Conservation (phyloP, 768 basidiomycete genomes). For the Suillus hirtellus region DNA sequence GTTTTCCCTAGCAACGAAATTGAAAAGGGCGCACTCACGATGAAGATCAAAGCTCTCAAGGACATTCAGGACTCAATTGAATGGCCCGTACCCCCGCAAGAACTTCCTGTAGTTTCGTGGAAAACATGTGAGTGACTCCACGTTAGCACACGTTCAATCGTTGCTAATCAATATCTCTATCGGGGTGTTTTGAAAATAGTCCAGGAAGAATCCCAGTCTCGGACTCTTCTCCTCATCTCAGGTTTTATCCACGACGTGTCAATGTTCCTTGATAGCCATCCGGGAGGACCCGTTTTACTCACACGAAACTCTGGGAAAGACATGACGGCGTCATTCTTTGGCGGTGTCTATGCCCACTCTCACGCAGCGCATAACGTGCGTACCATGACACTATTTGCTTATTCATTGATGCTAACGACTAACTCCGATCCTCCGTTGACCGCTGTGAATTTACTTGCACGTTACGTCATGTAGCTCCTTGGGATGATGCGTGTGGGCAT, state of each 20-base stretch:
- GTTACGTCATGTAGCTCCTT: conserved; percentile 45
- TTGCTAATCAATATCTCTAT: background rate
- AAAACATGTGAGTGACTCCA: conserved; percentile 64
- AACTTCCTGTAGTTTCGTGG: conserved; percentile 81
- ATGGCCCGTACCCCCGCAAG: conserved; percentile 59
- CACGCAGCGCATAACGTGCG: conserved; percentile 80
- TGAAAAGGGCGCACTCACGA: conserved; percentile 75
- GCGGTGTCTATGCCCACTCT: conserved; percentile 80
- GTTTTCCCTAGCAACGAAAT: conserved; percentile 90
- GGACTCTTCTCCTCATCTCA: conserved; percentile 69
- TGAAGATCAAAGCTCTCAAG: conserved; percentile 79
- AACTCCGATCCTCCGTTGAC: background rate
- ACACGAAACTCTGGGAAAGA: conserved; percentile 68
- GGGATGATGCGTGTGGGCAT: conserved; percentile 78
- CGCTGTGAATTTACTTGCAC: background rate
- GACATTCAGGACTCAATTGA: conserved; percentile 56
- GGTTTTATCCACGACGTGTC: conserved; percentile 89
- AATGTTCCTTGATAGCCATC: conserved; percentile 72
- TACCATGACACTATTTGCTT: conserved; percentile 17
- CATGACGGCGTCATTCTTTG: conserved; percentile 82
- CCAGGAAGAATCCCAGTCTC: conserved; percentile 63
- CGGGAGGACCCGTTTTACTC: conserved; percentile 70
- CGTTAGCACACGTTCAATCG: conserved; percentile 1
- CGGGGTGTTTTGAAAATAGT: conserved; percentile 38
- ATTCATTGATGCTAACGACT: background rate